These are phyloP conservation scores for Sisymbrium altissimum DNA, from an alignment of 345 rosid genomes.

Conservation along the genomic window DNA sequence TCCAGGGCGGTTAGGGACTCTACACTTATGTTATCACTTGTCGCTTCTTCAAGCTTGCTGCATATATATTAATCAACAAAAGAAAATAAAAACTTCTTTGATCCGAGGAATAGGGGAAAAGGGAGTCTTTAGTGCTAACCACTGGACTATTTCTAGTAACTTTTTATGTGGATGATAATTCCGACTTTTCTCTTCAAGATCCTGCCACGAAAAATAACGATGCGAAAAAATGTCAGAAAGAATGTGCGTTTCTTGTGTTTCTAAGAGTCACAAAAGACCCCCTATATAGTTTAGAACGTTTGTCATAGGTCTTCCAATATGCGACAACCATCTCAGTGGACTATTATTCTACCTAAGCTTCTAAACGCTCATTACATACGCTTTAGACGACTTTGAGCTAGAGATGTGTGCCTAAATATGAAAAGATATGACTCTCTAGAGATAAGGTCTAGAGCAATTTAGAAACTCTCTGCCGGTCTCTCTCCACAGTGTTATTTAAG, in stretches of 20 bases:
- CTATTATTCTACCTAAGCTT: neutral
- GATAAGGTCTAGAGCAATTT: neutral
- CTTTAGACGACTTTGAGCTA: neutral
- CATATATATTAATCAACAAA: neutral
- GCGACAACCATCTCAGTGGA: neutral
- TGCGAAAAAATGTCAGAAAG: neutral
- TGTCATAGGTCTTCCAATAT: neutral
- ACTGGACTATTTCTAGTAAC: slow-evolving; percentile 10
- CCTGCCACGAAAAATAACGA: neutral
- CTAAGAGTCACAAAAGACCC: too few relatives aligned
- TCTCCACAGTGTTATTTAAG: neutral
- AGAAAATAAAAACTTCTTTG: neutral
- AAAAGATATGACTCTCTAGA: neutral
- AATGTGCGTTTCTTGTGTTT: neutral
- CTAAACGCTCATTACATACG: neutral
- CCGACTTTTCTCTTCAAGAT: neutral
- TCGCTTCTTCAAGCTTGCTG: slow-evolving; percentile 25
- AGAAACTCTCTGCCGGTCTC: neutral
- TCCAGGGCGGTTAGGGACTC: slow-evolving; percentile 15
- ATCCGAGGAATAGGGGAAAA: neutral
- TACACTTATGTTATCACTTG: neutral
- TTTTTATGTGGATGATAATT: slow-evolving; percentile 13
- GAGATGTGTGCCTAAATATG: too few relatives aligned
- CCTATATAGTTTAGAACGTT: neutral
- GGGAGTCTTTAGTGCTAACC: slow-evolving; percentile 10